These are phyloP conservation scores for Alternaria dauci DNA, from an alignment of 2,329 filamentous ascomycete genomes.

Conservation along the genomic window DNA sequence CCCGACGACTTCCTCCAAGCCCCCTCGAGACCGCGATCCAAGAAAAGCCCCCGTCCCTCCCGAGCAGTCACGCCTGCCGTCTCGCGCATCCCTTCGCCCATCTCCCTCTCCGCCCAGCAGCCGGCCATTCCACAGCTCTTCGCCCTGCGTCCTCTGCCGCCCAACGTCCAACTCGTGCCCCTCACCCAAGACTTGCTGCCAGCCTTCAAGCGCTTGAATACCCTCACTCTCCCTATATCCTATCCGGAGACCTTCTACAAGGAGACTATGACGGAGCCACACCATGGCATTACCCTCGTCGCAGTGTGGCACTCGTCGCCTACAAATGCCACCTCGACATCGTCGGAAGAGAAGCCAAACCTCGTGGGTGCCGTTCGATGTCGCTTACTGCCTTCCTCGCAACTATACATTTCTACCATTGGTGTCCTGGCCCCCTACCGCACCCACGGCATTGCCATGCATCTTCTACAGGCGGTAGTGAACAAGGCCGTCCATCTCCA, in stretches of 20 bases:
- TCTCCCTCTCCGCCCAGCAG: slow-evolving; percentile 15
- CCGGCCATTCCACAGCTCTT: slow-evolving; percentile 29
- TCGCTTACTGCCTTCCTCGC: slow-evolving; percentile 51
- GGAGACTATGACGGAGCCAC: slow-evolving; percentile 64
- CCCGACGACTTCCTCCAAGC: slow-evolving; percentile 38
- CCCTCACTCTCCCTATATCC: slow-evolving; percentile 66
- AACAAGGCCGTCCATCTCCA: slow-evolving; percentile 61
- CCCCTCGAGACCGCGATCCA: slow-evolving; percentile 32
- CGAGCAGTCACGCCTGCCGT: slow-evolving; percentile 27
- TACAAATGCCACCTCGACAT: background rate
- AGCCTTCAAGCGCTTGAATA: slow-evolving; percentile 65
- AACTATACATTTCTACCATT: slow-evolving; percentile 69
- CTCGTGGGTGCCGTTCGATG: slow-evolving; percentile 60
- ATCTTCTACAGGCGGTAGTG: slow-evolving; percentile 58
- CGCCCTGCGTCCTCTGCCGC: slow-evolving; percentile 49
- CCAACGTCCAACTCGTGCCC: slow-evolving; percentile 62
- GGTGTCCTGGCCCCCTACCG: slow-evolving; percentile 68
- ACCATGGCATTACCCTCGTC: slow-evolving; percentile 65
- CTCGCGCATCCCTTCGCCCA: slow-evolving; percentile 29
- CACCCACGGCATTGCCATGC: slow-evolving; percentile 64
- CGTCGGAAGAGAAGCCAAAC: slow-evolving; percentile 37
- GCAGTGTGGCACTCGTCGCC: slow-evolving; percentile 61
- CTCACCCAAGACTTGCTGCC: slow-evolving; percentile 64
- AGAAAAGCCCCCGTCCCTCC: slow-evolving; percentile 37
- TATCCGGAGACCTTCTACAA: slow-evolving; percentile 70